These are phyloP conservation scores for Termitomyces sp. DNA, from an alignment of 1,284 basidiomycete species.

Conservation along the genomic window DNA sequence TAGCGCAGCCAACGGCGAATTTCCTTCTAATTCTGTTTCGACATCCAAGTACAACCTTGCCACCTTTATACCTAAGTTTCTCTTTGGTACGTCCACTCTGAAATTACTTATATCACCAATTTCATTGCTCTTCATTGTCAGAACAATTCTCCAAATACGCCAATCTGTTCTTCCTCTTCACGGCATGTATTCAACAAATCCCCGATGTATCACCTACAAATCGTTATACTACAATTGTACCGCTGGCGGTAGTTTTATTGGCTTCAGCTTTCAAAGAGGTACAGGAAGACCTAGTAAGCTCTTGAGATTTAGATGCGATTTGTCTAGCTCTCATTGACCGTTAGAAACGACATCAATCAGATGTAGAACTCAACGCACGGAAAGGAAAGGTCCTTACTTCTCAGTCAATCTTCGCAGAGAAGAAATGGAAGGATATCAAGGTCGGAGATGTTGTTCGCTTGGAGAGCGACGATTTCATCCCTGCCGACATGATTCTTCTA, in stretches of 20 bases:
- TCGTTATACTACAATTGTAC: conserved; percentile 91
- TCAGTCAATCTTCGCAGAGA: conserved; percentile 63
- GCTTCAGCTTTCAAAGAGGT: conserved; percentile 97
- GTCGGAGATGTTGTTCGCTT: conserved; percentile 93
- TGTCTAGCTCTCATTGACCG: conserved; percentile 9
- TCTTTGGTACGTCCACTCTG: conserved; percentile 63
- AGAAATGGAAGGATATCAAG: conserved; percentile 85
- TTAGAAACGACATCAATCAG: conserved; percentile 94
- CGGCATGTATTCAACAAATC: conserved; percentile 96
- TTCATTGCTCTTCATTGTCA: conserved; percentile 24
- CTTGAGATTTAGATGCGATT: neutral
- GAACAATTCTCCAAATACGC: conserved; percentile 99
- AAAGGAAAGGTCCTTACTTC: conserved; percentile 72
- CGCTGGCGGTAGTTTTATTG: conserved; percentile 84
- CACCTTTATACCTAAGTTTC: conserved; percentile 92
- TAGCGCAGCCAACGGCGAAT: conserved; percentile 62
- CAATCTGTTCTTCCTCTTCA: conserved; percentile 98
- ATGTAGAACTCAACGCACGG: conserved; percentile 88
- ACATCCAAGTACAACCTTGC: conserved; percentile 94
- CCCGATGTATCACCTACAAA: conserved; percentile 98
- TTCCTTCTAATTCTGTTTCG: conserved; percentile 80
- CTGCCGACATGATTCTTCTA: conserved; percentile 88
- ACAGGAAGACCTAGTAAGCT: conserved; percentile 81
- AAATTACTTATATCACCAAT: conserved; percentile 7
- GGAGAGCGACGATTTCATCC: conserved; percentile 92